Evolutionary conservation across 1,284 basidiomycete species (phyloP).

Genomic region (Ceratobasidium sp.): DNA sequence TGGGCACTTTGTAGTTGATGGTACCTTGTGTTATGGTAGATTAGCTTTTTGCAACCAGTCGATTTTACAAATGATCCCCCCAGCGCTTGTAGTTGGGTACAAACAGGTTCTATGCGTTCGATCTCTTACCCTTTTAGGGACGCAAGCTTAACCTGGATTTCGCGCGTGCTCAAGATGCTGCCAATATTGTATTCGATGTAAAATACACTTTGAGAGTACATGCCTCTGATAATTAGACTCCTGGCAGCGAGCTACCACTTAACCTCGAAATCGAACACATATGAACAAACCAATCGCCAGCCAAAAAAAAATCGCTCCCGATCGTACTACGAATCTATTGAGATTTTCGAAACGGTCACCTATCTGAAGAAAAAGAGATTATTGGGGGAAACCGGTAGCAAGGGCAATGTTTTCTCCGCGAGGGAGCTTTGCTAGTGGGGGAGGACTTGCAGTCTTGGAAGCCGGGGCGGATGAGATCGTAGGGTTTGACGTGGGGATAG

Average conservation of each 20-base stretch:
- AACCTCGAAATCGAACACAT: slow-evolving; percentile 38
- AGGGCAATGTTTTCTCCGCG: slow-evolving; percentile 29
- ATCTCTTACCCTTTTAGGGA: too few species aligned
- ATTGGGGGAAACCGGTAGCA: slow-evolving; percentile 31
- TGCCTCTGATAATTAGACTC: slow-evolving; percentile 37
- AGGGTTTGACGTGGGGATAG: slow-evolving; percentile 40
- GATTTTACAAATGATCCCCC: too few species aligned
- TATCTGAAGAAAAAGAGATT: slow-evolving; percentile 10
- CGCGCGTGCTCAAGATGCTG: background rate
- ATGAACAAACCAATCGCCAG: slow-evolving; percentile 34
- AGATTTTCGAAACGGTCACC: background rate
- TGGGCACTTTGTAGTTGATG: too few species aligned
- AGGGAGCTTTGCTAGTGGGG: slow-evolving; percentile 30
- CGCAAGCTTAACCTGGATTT: too few species aligned
- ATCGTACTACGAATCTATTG: slow-evolving; percentile 11
- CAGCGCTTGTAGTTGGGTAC: background rate
- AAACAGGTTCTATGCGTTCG: background rate
- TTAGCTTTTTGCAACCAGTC: background rate
- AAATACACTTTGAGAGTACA: slow-evolving; percentile 44
- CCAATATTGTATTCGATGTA: slow-evolving; percentile 46
- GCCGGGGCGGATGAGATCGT: slow-evolving; percentile 17
- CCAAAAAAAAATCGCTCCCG: slow-evolving; percentile 36
- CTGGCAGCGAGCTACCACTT: background rate
- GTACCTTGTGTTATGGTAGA: background rate
- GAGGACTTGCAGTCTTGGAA: slow-evolving; percentile 10